Percentiles rank a stretch among this genome's conserved stretches.
Conservation (phyloP, 345 rosid genomes). For the Corchorus capsularis region DNA sequence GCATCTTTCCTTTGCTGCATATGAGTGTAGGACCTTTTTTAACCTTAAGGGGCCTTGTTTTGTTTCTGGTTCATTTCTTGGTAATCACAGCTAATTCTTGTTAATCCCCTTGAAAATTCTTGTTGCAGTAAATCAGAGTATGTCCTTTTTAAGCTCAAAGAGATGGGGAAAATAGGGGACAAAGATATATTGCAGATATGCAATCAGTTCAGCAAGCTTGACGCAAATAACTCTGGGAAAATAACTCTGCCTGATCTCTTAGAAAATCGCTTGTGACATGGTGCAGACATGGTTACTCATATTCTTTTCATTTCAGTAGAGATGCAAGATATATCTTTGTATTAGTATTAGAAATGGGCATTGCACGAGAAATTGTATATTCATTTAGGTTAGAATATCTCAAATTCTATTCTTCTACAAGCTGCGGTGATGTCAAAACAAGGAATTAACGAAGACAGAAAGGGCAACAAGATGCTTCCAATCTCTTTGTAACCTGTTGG, state of each 20-base stretch:
- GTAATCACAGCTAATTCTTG: background rate
- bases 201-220: conserved; percentile 65
- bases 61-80: background rate
- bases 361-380: background rate
- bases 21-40: background rate
- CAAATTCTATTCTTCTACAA: background rate
- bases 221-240: conserved; percentile 58
- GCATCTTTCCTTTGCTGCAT: background rate
- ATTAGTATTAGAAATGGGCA: background rate
- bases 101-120: background rate
- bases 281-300: background rate
- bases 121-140: conserved; percentile 68
- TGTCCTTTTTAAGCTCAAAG: conserved; percentile 72
- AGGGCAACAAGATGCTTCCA: background rate
- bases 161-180: conserved; percentile 63
- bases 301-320: background rate
- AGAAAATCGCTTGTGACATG: conserved; percentile 27
- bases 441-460: conserved; percentile 3
- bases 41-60: background rate
- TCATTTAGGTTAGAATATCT: conserved; percentile 6
- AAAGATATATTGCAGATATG: conserved; percentile 60
- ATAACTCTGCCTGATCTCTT: conserved; percentile 54
- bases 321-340: background rate
- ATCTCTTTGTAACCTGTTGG: background rate
- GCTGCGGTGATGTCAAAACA: conserved; percentile 1